A percentile compares a stretch with the other conserved stretches of the same genome.
These are phyloP conservation scores for Aureobasidium sp. DNA, from an alignment of 2,329 filamentous ascomycete genomes.

Conservation along the genomic window DNA sequence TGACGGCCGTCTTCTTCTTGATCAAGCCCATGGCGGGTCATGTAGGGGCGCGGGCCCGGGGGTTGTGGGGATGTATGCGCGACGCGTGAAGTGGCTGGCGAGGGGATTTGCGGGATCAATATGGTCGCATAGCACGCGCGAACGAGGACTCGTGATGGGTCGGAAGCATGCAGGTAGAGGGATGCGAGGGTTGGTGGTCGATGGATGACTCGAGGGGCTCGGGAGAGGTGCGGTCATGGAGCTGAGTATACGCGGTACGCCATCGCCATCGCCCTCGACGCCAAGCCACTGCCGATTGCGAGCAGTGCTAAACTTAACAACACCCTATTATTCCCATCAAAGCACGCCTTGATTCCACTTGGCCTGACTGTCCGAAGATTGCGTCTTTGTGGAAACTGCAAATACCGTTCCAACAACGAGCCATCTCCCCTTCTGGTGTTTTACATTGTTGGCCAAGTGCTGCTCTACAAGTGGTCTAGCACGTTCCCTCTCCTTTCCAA, in stretches of 20 bases:
- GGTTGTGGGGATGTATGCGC: background rate
- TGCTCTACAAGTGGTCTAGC: too few species aligned
- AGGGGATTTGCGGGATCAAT: background rate
- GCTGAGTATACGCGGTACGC: too few species aligned
- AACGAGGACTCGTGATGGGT: background rate
- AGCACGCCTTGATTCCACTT: background rate
- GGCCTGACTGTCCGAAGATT: background rate
- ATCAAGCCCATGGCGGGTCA: conserved; percentile 72
- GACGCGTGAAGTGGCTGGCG: background rate
- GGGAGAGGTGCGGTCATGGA: background rate
- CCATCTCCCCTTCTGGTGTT: background rate
- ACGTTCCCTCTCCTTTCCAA: background rate
- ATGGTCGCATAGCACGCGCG: conserved; percentile 4
- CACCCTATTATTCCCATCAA: background rate
- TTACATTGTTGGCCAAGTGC: background rate
- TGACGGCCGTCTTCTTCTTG: conserved; percentile 84
- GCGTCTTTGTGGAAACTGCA: too few species aligned
- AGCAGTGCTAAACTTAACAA: background rate
- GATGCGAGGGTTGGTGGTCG: background rate
- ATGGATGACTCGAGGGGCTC: background rate
- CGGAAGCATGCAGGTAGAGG: background rate
- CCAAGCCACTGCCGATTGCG: background rate
- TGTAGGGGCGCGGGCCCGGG: background rate
- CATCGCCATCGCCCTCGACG: background rate
- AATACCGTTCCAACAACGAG: too few species aligned